A percentile compares a stretch with the other conserved stretches of the same genome.
Evolutionary conservation across 139 green algal species (phyloP).

Genomic region (Zygnema circumcarinatum): DNA sequence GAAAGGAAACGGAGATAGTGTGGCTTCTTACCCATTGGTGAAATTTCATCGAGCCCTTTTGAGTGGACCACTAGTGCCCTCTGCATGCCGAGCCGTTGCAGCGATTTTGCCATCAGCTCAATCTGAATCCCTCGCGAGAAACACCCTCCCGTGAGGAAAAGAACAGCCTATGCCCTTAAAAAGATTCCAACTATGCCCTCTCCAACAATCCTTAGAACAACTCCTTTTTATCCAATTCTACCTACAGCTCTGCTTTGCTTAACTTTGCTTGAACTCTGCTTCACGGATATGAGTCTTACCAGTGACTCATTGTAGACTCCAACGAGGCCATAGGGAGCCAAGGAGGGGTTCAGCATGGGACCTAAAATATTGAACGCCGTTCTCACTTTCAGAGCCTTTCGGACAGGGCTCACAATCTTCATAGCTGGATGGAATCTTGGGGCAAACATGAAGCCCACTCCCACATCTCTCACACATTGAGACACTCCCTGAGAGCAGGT

Average conservation of each 20-base stretch:
- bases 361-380: conserved; percentile 96
- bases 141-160: too few relatives aligned
- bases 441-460: conserved; percentile 98
- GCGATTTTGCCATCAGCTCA: conserved; percentile 56
- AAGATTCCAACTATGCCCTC: too few relatives aligned
- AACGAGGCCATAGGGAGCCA: conserved; percentile 85
- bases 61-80: conserved; percentile 94
- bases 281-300: too few relatives aligned
- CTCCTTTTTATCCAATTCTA: too few relatives aligned
- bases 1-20: too few relatives aligned
- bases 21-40: conserved; percentile 84
- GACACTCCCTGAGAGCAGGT: conserved; percentile 65
- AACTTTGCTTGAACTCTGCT: too few relatives aligned
- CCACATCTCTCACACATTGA: conserved; percentile 81
- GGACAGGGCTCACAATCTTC: conserved; percentile 76
- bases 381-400: conserved; percentile 79
- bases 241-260: too few relatives aligned
- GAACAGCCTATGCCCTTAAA: too few relatives aligned
- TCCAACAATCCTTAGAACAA: too few relatives aligned
- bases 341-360: conserved; percentile 94
- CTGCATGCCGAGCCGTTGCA: conserved; percentile 77
- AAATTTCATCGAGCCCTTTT: conserved; percentile 96
- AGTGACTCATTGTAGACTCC: conserved; percentile 79
- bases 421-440: conserved; percentile 86
- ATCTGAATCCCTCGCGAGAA: conserved; percentile 70